Evolutionary conservation across 805 yeast species (phyloP), one percentile per base, ranked within the genome.

Genomic region (Cyberlindnera mississippiensis): DNA sequence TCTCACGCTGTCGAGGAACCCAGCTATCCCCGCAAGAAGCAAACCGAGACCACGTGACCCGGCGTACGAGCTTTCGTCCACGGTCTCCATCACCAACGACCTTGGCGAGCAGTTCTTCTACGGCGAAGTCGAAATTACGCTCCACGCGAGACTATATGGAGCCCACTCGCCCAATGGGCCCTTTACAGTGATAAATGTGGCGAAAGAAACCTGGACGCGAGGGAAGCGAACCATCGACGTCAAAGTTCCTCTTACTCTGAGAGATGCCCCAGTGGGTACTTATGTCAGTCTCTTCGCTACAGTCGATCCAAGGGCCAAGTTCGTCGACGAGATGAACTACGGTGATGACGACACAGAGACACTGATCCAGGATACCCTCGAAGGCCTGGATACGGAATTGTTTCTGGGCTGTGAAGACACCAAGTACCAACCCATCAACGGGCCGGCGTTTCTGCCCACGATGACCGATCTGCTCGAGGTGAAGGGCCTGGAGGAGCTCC

Each of bases 51-150:
- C 45, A 8, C 15, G 22, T 12, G 48, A 50, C 24, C 45, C 46
- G 6, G 41, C 29, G 2, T 51, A 48, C 31, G 51, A 45, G 26
- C 35, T 56, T 10, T 40, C 52, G 10, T 41, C 56, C 1, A 54
- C 61, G 1, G 17, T 58, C 11, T 49, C 62, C 1, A 42, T 69
- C 13, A 53, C 67, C 3, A 69, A 68, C 34, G 73, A 69, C 43
- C 57, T 69, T 2, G 73, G 73, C 4, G 73, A 69, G 18, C 53
- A 52, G 33, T 61, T 59, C 42, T 68, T 64, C 51, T 57, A 56
- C 38, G 73, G 71, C 6, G 48, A 55, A 19, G 50, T 55, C 2
- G 20, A 40, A 0, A 19, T 56, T 7, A 35, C 48, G 0, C 18
- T 49, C 7, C 44, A 47, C 13, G 37, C 42, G 2, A 42, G 50